phyloP scores from a whole-genome alignment of 805 yeast genomes.

The Cephaloascus albidus region DNA sequence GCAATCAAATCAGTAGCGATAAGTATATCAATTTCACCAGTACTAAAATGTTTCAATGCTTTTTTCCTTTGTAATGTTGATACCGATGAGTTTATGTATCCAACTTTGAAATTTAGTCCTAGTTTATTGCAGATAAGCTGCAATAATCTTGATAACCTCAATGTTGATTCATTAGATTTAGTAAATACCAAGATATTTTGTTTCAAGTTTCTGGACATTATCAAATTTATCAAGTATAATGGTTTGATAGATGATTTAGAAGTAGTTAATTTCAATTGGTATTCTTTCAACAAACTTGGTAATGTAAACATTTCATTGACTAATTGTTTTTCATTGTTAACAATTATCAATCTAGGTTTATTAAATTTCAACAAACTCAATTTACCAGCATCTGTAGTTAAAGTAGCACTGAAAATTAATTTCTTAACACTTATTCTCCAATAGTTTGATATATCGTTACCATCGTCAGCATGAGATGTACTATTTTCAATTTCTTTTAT shows the following conservation, averaged over 20 bases:
- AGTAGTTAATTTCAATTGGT: constrained; percentile 20
- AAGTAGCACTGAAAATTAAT: constrained; percentile 84
- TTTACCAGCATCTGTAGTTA: constrained; percentile 88
- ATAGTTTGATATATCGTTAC: constrained; percentile 13
- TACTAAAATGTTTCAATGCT: constrained; percentile 50
- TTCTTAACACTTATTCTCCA: constrained; percentile 40
- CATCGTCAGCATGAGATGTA: constrained; percentile 9
- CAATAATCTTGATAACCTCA: constrained; percentile 65
- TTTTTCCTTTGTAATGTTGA: constrained; percentile 43
- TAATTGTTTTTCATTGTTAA: constrained; percentile 44
- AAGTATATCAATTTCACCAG: constrained; percentile 41
- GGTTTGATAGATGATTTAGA: constrained; percentile 58
- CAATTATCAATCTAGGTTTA: constrained; percentile 66
- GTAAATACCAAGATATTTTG: constrained; percentile 51
- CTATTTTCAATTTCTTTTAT: constrained; percentile 24
- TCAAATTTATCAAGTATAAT: constrained; percentile 50
- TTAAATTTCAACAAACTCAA: constrained; percentile 60
- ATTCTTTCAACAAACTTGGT: constrained; percentile 45
- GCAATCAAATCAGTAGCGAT: constrained; percentile 88
- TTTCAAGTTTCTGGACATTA: constrained; percentile 21
- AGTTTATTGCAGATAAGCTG: constrained; percentile 24
- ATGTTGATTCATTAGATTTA: constrained; percentile 76
- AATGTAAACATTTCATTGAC: constrained; percentile 51
- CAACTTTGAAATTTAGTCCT: constrained; percentile 12
- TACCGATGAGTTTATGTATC: constrained; percentile 52